Evolutionary conservation across 2,329 filamentous ascomycete species (phyloP).

Genomic region (Sclerotinia glacialis): DNA sequence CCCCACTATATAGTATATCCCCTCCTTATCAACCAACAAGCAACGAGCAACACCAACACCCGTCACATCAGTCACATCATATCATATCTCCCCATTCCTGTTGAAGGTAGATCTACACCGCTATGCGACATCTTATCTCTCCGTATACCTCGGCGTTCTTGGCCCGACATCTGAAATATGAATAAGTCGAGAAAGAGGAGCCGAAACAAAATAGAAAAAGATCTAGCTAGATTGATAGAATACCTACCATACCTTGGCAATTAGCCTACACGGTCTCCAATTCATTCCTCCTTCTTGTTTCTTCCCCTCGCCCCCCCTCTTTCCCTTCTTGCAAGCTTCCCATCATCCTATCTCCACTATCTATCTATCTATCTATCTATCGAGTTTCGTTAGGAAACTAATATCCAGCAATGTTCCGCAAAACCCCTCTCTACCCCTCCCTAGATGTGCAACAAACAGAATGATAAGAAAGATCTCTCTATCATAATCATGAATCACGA

Average conservation of each 20-base stretch:
- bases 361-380: too few relatives aligned
- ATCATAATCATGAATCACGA: too few relatives aligned
- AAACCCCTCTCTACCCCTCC: neutral
- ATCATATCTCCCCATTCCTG: neutral
- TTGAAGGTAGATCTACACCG: conserved; percentile 1
- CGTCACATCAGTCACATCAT: too few relatives aligned
- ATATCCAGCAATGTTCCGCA: neutral
- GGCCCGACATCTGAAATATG: too few relatives aligned
- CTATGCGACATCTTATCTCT: neutral
- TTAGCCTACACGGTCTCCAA: neutral
- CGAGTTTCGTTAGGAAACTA: too few relatives aligned
- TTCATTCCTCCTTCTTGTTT: neutral
- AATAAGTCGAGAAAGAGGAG: too few relatives aligned
- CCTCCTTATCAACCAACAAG: conserved; percentile 1
- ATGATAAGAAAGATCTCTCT: neutral
- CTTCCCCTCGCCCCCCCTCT: neutral
- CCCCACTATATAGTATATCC: neutral
- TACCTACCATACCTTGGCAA: neutral
- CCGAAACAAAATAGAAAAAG: neutral
- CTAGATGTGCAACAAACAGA: conserved; percentile 2
- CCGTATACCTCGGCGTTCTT: neutral
- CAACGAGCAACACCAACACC: too few relatives aligned
- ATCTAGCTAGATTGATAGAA: neutral
- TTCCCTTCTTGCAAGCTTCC: neutral
- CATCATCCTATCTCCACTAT: neutral